phyloP scores from a whole-genome alignment of 805 yeast species.

The Wickerhamomyces xylosicus region DNA sequence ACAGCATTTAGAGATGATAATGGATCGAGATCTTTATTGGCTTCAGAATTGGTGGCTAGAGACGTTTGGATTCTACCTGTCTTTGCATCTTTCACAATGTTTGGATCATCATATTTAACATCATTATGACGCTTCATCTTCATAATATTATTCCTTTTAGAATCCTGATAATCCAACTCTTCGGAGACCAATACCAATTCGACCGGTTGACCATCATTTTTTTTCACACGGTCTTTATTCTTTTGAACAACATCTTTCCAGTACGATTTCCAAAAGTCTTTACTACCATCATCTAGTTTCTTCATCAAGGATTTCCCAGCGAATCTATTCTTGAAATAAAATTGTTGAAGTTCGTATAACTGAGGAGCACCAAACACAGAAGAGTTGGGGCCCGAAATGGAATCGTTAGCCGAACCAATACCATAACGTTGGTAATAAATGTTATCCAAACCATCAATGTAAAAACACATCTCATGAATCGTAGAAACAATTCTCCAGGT shows the following conservation, averaged over 20 bases:
- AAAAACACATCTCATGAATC: conserved; percentile 59
- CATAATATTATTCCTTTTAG: conserved; percentile 3
- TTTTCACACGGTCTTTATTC: conserved; percentile 27
- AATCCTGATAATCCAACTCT: conserved; percentile 17
- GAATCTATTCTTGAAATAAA: conserved; percentile 43
- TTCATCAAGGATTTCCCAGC: conserved; percentile 22
- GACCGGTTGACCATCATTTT: conserved; percentile 24
- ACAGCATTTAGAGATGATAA: conserved; percentile 12
- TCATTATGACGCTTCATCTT: conserved; percentile 8
- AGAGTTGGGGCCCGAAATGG: conserved; percentile 4
- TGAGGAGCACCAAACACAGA: conserved; percentile 55
- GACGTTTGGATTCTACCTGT: conserved; percentile 7
- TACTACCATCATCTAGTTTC: conserved; percentile 25
- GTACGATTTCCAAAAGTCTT: conserved; percentile 41
- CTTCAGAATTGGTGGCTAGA: conserved; percentile 5
- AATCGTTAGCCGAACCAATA: conserved; percentile 26
- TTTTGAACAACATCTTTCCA: conserved; percentile 35
- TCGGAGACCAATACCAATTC: conserved; percentile 18
- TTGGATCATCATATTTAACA: conserved; percentile 6
- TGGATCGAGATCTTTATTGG: neutral
- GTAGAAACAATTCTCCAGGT: conserved; percentile 50
- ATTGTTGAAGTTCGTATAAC: conserved; percentile 37
- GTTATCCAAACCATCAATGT: conserved; percentile 33
- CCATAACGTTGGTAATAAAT: conserved; percentile 31
- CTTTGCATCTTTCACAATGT: conserved; percentile 1